Base-by-base conservation (phyloP, 2,329 filamentous ascomycete species). In the Endoconidiophora laricicola region DNA sequence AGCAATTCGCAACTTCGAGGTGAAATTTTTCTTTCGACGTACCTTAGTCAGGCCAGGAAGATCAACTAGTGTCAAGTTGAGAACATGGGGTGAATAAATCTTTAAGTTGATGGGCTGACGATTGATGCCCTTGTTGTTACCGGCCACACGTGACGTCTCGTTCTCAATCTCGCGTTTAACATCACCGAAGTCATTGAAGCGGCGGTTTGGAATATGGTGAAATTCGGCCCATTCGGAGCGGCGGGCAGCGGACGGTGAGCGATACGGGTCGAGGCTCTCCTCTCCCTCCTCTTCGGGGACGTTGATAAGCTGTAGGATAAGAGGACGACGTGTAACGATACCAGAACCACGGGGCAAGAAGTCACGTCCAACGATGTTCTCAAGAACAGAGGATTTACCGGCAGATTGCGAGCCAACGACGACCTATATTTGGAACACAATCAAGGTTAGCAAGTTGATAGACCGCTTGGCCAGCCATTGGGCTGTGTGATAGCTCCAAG, bases 221-320 rank as follows among this genome's bases (percentile, higher is more conserved):
- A 98, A 98, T 65, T 98, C 91, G 55, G 84, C 90, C 88, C 91
- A 96, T 62, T 80, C 78, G 56, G 71, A 74, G 57, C 73, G 75
- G 52, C 73, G 68, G 54, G 74, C 73, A 58, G 86, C 79, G 55
- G 78, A 83, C 41, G 85, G 79, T 43, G 86, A 81, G 48, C 81
- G 82, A 65, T 94, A 88, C 44, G 83, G 82, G 44, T 82, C 70
- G 56, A 80, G 76, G 59, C 86, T 77, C 55, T 73, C 67, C 44
- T 78, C 78, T 53, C 74, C 70, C 54, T 77, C 76, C 59, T 93
- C 84, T 52, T 82, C 78, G 46, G 86, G 84, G 50, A 98, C 81
- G 62, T 98, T 98, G 78, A 98, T 96, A 62, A 98, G 83, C 66
- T 98, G 91, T 54, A 98, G 78, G 60, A 98, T 95, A 59, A 98